Conservation (phyloP, 176 grass and related monocot species). For the Phragmites australis region DNA sequence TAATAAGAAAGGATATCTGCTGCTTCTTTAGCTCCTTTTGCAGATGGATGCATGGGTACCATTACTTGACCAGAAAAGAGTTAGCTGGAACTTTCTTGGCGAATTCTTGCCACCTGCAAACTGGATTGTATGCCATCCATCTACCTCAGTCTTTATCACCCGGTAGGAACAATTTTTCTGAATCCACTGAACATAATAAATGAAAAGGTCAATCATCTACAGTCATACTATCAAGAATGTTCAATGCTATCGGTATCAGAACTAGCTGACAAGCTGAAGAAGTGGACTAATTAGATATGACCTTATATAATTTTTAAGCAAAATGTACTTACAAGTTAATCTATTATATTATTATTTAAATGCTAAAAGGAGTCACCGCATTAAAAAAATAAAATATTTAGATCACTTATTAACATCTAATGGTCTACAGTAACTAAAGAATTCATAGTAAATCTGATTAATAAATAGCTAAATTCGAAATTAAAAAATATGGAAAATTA, state of each 20-base stretch:
- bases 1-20: conserved; percentile 45
- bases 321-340: too few relatives aligned
- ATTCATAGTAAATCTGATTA: too few relatives aligned
- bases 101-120: conserved; percentile 86
- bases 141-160: conserved; percentile 65
- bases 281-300: background rate
- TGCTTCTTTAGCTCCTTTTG: conserved; percentile 5
- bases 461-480: too few relatives aligned
- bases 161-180: conserved; percentile 51
- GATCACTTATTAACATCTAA: too few relatives aligned
- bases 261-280: background rate
- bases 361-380: too few relatives aligned
- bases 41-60: conserved; percentile 1
- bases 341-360: too few relatives aligned
- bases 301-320: too few relatives aligned
- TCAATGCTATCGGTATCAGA: background rate
- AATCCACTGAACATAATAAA: conserved; percentile 49
- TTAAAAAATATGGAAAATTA: too few relatives aligned
- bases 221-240: background rate
- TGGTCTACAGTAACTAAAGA: too few relatives aligned
- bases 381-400: too few relatives aligned
- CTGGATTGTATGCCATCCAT: conserved; percentile 87
- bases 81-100: conserved; percentile 78
- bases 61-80: conserved; percentile 65
- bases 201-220: conserved; percentile 3